These are phyloP conservation scores for Trichophyton equinum DNA, from an alignment of 2,329 filamentous ascomycete genomes.

Conservation along the genomic window DNA sequence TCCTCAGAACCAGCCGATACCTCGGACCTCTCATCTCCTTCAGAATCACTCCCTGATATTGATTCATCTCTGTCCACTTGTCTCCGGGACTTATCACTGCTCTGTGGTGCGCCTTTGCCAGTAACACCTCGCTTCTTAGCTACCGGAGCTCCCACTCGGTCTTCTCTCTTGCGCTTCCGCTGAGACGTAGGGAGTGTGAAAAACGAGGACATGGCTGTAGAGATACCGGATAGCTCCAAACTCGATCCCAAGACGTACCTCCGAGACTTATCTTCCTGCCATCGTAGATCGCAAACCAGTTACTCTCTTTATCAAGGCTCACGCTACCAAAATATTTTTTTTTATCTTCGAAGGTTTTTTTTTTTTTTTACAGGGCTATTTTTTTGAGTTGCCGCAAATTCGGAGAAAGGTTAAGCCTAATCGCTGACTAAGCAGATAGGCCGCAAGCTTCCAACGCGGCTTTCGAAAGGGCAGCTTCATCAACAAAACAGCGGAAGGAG, in stretches of 20 bases:
- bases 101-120: conserved; percentile 21
- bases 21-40: conserved; percentile 46
- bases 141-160: conserved; percentile 30
- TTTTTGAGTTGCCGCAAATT: conserved; percentile 9
- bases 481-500: not conserved
- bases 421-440: conserved; percentile 17
- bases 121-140: conserved; percentile 36
- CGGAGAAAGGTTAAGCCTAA: conserved; percentile 23
- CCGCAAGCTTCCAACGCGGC: conserved; percentile 31
- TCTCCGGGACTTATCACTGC: conserved; percentile 27
- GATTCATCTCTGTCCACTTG: conserved; percentile 51
- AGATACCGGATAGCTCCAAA: not conserved
- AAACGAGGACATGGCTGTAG: conserved; percentile 68
- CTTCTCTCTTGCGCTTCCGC: conserved; percentile 75
- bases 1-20: conserved; percentile 32
- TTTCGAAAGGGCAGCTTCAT: not conserved
- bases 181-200: conserved; percentile 80
- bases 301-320: not conserved
- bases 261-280: not conserved
- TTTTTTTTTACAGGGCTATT: not conserved
- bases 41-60: conserved; percentile 74
- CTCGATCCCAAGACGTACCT: not conserved
- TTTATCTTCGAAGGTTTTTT: conserved; percentile 1
- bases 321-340: conserved; percentile 7
- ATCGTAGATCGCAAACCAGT: not conserved